Evolutionary conservation across 148 eudicot genomes (phyloP), one percentile per base, ranked within the genome.

Genomic region (Spergularia marina): DNA sequence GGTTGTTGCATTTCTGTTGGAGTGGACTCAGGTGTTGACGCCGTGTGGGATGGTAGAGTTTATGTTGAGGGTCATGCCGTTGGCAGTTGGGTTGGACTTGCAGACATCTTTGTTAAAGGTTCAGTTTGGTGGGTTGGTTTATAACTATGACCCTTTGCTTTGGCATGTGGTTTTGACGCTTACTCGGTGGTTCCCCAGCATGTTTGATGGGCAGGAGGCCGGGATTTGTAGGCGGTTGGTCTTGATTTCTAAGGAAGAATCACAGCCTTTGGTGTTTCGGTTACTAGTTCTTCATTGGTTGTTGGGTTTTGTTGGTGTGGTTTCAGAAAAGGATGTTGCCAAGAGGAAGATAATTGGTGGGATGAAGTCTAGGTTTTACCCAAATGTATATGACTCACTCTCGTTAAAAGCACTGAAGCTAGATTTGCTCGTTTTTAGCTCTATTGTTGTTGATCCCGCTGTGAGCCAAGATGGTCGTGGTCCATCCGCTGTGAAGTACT

Each of bases 241-340:
- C 66, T 76, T 86, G 51, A 81, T 92, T 18, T 88, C 96, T 0
- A 89, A 83, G 80, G 97, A 89, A 77, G 81, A 79, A 39, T 96
- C 87, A 54, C 89, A 86, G 49, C 75, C 75, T 68, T 79, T 92
- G 90, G 94, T 88, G 70, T 92, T 95, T 70, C 73, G 96, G 77
- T 76, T 90, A 83, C 87, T 95, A 21, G 89, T 83, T 25, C 94
- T 95, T 67, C 99, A 95, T 44, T 95, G 99, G 97, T 76, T 90
- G 67, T 70, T 89, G 72, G 94, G 94, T 67, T 80, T 88, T 60
- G 74, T 86, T 40, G 84, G 81, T 55, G 76, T 85, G 79, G 74
- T 87, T 55, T 78, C 85, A 1, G 74, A 66, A 68, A 80, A 65
- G 44, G 85, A 85, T 62, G 78, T 58, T 34, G 78, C 66, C 36